These are phyloP conservation scores for Anaeramoeba flamelloides DNA, from an alignment of 78 protist species.

Conservation along the genomic window DNA sequence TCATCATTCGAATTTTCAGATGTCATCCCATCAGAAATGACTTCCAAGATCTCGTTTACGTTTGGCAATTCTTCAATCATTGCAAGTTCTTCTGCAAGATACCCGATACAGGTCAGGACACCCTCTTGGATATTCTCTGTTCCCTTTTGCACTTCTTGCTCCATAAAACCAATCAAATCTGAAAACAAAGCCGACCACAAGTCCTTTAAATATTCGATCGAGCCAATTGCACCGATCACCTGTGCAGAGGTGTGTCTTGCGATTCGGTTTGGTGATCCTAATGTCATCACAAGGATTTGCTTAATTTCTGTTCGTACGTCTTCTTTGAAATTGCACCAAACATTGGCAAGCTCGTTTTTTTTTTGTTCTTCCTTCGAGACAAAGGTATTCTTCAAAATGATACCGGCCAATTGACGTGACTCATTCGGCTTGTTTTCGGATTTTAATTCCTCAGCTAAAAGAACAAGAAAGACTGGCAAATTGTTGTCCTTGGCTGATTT, in stretches of 20 bases:
- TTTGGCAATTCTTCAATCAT: no score
- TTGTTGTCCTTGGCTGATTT: no score
- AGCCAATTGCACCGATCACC: slow-evolving; percentile 42
- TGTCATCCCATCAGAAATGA: no score
- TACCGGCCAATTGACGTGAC: slow-evolving; percentile 22
- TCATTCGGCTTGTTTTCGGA: background rate
- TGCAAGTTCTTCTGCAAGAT: no score
- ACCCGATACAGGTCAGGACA: no score
- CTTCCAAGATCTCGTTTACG: no score
- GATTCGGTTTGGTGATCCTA: background rate
- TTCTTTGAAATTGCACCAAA: background rate
- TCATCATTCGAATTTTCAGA: no score
- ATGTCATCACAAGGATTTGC: background rate
- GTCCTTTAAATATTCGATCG: slow-evolving; percentile 49
- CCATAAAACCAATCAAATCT: slow-evolving; percentile 21
- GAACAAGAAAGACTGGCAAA: background rate
- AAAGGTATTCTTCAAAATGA: slow-evolving; percentile 24
- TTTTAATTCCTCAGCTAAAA: slow-evolving; percentile 10
- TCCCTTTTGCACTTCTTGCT: no score
- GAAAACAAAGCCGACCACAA: slow-evolving; percentile 58
- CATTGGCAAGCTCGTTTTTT: background rate
- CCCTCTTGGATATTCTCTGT: no score
- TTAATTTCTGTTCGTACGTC: background rate
- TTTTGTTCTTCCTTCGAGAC: no score
- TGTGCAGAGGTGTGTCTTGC: slow-evolving; percentile 32